Conservation (phyloP, 2,329 filamentous ascomycete species). For the Bipolaris oryzae region DNA sequence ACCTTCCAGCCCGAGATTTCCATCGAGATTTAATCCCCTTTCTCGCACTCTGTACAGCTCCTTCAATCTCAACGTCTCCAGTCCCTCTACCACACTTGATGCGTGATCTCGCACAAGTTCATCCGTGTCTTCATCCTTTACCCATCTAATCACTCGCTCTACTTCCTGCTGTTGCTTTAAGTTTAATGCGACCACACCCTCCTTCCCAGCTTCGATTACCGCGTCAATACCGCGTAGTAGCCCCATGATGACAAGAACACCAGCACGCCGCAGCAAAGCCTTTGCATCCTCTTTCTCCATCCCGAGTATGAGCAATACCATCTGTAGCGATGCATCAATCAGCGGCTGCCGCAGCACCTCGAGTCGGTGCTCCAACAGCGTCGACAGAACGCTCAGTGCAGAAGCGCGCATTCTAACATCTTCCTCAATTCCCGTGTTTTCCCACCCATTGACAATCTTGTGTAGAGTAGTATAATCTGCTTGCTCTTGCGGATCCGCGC, state of each 20-base stretch:
- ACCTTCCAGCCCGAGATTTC: conserved; percentile 41
- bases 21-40: conserved; percentile 26
- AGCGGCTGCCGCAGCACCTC: conserved; percentile 50
- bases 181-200: conserved; percentile 59
- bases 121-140: conserved; percentile 70
- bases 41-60: conserved; percentile 53
- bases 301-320: conserved; percentile 66
- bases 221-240: conserved; percentile 66
- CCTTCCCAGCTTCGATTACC: conserved; percentile 49
- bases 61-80: conserved; percentile 67
- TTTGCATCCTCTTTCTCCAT: conserved; percentile 66
- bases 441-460: conserved; percentile 71
- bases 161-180: conserved; percentile 66
- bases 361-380: conserved; percentile 62
- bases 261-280: conserved; percentile 70
- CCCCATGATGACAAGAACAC: conserved; percentile 66
- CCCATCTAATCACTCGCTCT: conserved; percentile 66
- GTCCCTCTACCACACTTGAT: conserved; percentile 67
- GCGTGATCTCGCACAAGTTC: conserved; percentile 72
- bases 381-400: conserved; percentile 68
- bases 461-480: conserved; percentile 56
- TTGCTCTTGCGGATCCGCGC: conserved; percentile 35
- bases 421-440: conserved; percentile 67
- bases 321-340: conserved; percentile 61
- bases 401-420: conserved; percentile 73